These are phyloP conservation scores for Aspergillus persii DNA, from an alignment of 2,329 filamentous ascomycete species.

Conservation along the genomic window DNA sequence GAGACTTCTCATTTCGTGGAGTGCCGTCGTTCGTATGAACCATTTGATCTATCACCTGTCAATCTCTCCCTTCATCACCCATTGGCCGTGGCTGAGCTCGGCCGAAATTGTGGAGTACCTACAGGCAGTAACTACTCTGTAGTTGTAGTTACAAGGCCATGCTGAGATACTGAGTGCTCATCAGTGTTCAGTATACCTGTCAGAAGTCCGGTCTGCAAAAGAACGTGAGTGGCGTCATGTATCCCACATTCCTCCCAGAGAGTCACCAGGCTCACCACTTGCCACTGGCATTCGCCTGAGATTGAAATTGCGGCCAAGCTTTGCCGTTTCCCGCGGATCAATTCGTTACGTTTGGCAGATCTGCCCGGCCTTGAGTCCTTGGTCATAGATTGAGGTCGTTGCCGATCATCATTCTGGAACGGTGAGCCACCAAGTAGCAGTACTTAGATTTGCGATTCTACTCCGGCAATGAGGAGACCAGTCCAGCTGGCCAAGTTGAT, in stretches of 20 bases:
- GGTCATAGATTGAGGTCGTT: constrained; percentile 2
- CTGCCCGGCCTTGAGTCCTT: constrained; percentile 1
- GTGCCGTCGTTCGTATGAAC: not conserved
- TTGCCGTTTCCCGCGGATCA: constrained; percentile 7
- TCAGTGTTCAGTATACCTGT: not conserved
- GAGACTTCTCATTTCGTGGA: not conserved
- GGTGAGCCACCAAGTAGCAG: not conserved
- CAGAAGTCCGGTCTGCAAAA: not conserved
- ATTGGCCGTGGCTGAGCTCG: constrained; percentile 3
- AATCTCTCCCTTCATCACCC: not conserved
- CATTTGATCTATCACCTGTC: not conserved
- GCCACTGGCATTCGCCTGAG: not conserved
- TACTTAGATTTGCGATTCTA: not conserved
- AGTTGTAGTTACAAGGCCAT: no score
- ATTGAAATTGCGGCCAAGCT: not conserved
- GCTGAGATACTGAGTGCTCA: not conserved
- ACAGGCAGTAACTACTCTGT: no score
- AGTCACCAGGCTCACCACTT: no score
- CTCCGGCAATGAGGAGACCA: not conserved
- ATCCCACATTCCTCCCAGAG: no score
- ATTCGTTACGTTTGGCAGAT: constrained; percentile 9
- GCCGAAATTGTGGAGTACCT: constrained; percentile 12
- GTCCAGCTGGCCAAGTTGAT: constrained; percentile 7
- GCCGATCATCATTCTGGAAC: constrained; percentile 1
- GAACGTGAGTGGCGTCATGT: not conserved